Percentiles rank a stretch among this genome's conserved stretches.
phyloP scores from a whole-genome alignment of 2,329 filamentous ascomycete genomes.

The Fusarium protoensiforme region DNA sequence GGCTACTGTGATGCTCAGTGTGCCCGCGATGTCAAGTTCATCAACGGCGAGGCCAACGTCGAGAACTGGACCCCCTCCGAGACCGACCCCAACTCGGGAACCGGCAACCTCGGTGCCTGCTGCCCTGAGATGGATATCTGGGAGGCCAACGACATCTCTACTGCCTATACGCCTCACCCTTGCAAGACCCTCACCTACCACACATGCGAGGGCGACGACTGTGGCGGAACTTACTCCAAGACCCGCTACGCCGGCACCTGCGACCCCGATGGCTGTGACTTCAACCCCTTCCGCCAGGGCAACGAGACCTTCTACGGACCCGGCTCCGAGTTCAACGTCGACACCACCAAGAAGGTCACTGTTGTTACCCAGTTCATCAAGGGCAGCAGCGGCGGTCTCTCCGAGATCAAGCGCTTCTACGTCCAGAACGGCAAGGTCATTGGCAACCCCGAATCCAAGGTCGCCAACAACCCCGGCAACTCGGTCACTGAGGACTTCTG shows the following conservation, averaged over 20 bases:
- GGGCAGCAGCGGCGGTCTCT: constrained; percentile 60
- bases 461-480: constrained; percentile 53
- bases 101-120: constrained; percentile 63
- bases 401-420: constrained; percentile 72
- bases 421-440: constrained; percentile 70
- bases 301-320: constrained; percentile 70
- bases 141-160: constrained; percentile 73
- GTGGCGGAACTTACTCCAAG: constrained; percentile 61
- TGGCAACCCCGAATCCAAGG: constrained; percentile 58
- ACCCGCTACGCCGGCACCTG: constrained; percentile 70
- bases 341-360: constrained; percentile 69
- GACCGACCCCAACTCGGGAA: constrained; percentile 65
- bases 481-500: constrained; percentile 69
- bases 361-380: constrained; percentile 73
- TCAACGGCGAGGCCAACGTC: constrained; percentile 64
- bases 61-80: constrained; percentile 61
- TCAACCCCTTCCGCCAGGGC: constrained; percentile 74
- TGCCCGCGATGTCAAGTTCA: constrained; percentile 64
- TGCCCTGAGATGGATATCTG: constrained; percentile 71
- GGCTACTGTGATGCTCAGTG: constrained; percentile 64
- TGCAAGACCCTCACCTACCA: constrained; percentile 62
- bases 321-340: constrained; percentile 63
- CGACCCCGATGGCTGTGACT: constrained; percentile 76
- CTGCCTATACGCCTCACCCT: constrained; percentile 72
- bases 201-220: constrained; percentile 61